Percentiles rank a stretch among this genome's conserved stretches.
Conservation (phyloP, 441 rosid species). For the Adansonia gregorii region DNA sequence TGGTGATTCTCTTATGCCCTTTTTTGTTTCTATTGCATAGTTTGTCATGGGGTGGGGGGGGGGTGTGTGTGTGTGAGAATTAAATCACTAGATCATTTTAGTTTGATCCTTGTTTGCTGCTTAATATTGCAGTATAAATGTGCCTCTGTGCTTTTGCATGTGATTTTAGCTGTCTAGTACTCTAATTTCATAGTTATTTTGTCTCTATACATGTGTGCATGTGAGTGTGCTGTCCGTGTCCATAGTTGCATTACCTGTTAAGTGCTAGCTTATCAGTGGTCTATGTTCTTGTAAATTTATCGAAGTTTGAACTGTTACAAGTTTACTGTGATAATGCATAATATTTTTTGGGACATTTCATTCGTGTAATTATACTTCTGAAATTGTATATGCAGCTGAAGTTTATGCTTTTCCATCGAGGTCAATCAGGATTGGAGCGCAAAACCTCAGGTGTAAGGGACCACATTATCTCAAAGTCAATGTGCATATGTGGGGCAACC, state of each 20-base stretch:
- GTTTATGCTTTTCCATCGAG: conserved; percentile 29
- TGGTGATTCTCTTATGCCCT: conserved; percentile 57
- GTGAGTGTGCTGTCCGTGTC: neutral
- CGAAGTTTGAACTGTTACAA: conserved; percentile 6
- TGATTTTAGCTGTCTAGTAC: too few relatives aligned
- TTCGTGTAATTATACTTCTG: conserved; percentile 5
- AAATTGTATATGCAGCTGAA: conserved; percentile 25
- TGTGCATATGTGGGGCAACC: conserved; percentile 90
- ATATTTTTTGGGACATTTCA: too few relatives aligned
- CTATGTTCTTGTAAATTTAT: neutral
- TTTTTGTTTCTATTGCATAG: neutral
- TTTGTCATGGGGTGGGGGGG: neutral
- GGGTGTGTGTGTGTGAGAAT: too few relatives aligned
- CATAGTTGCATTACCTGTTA: neutral
- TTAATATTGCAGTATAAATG: neutral
- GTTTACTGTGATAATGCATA: too few relatives aligned
- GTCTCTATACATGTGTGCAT: neutral
- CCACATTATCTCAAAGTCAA: conserved; percentile 73
- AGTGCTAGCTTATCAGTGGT: neutral
- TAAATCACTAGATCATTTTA: conserved; percentile 4
- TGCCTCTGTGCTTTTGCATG: neutral
- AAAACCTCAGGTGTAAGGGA: conserved; percentile 96
- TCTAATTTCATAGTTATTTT: too few relatives aligned
- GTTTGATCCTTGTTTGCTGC: neutral
- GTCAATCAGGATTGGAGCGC: conserved; percentile 93